Conservation (phyloP, 2,329 filamentous ascomycete genomes). For the Cytospora piceicola region DNA sequence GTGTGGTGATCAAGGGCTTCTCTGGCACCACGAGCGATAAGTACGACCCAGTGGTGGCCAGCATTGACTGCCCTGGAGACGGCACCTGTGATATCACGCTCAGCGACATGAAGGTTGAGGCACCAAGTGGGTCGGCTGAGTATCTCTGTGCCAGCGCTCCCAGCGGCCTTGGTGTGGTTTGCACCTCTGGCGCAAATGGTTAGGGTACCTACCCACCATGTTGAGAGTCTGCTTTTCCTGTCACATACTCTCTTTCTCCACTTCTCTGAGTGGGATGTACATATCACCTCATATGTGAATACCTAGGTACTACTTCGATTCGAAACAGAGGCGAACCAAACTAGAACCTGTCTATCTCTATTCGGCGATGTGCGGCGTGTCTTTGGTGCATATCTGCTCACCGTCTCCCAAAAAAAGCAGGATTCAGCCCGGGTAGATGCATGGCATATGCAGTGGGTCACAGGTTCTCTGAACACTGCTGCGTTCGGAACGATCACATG, state of each 20-base stretch:
- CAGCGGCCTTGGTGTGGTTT: conserved; percentile 21
- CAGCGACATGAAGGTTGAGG: conserved; percentile 40
- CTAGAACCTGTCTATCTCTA: neutral
- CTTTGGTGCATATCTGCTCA: too few relatives aligned
- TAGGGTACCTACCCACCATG: neutral
- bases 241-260: neutral
- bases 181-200: conserved; percentile 25
- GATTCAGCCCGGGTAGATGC: too few relatives aligned
- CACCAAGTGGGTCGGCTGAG: conserved; percentile 35
- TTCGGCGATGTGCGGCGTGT: neutral
- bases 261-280: neutral
- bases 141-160: conserved; percentile 28
- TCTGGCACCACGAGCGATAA: conserved; percentile 44
- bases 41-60: conserved; percentile 42
- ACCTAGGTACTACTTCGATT: neutral
- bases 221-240: neutral
- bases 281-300: neutral
- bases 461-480: too few relatives aligned
- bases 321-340: neutral
- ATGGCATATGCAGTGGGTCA: too few relatives aligned
- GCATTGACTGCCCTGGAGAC: conserved; percentile 43
- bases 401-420: too few relatives aligned
- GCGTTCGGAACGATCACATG: too few relatives aligned
- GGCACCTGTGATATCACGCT: conserved; percentile 45
- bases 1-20: conserved; percentile 43